These are phyloP conservation scores for Aaosphaeria arxii DNA, from an alignment of 2,329 filamentous ascomycete genomes.

Conservation along the genomic window DNA sequence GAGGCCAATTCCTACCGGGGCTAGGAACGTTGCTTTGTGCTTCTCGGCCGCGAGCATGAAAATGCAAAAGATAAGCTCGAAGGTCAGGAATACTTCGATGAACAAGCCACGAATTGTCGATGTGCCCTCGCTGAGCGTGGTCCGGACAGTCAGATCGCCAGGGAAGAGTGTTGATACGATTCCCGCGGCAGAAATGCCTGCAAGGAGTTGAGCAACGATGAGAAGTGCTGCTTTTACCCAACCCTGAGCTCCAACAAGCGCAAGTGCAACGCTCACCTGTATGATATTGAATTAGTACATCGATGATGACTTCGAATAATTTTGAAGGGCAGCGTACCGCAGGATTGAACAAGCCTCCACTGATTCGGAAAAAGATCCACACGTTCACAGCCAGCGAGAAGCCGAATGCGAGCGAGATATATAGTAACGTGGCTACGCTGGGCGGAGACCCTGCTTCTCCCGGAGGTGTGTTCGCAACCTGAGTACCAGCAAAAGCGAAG, in stretches of 20 bases:
- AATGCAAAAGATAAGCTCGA: conserved; percentile 50
- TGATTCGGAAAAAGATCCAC: conserved; percentile 41
- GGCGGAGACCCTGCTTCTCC: conserved; percentile 13
- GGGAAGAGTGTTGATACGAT: conserved; percentile 46
- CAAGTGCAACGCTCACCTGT: conserved; percentile 48
- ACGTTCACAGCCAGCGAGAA: conserved; percentile 39
- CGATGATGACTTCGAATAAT: not conserved
- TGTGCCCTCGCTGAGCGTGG: conserved; percentile 40
- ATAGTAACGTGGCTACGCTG: conserved; percentile 25
- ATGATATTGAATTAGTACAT: not conserved
- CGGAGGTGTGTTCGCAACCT: conserved; percentile 36
- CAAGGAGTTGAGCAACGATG: conserved; percentile 46
- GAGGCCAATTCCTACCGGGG: conserved; percentile 43
- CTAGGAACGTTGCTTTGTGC: conserved; percentile 38
- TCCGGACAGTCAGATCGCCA: conserved; percentile 44
- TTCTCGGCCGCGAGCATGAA: conserved; percentile 45
- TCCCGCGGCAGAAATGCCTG: conserved; percentile 44
- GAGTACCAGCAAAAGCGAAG: conserved; percentile 38
- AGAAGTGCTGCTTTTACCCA: conserved; percentile 44
- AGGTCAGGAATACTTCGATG: conserved; percentile 52
- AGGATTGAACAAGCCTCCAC: conserved; percentile 39
- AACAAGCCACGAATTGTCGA: conserved; percentile 45
- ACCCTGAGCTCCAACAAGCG: conserved; percentile 45
- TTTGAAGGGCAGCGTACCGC: conserved; percentile 24
- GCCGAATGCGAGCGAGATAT: conserved; percentile 36